Evolutionary conservation across 1,284 basidiomycete species (phyloP).

Genomic region (Pseudozyma sp.): DNA sequence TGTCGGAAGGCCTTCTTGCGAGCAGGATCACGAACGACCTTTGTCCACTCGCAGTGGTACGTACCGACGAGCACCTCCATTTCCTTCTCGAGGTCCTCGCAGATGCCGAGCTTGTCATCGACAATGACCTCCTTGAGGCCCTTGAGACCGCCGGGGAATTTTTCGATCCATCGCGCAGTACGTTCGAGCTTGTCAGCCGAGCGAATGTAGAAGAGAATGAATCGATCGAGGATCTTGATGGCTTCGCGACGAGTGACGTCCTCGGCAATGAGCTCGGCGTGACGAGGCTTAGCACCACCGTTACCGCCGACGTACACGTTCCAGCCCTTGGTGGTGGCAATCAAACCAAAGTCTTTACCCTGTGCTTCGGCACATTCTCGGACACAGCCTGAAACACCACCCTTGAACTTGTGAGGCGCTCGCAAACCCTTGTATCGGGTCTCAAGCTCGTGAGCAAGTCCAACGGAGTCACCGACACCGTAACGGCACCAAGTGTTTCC

Average conservation of each 20-base stretch:
- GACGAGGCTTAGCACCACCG: conserved; percentile 78
- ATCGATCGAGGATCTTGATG: conserved; percentile 78
- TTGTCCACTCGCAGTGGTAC: conserved; percentile 80
- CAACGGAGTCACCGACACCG: conserved; percentile 81
- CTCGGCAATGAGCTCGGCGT: conserved; percentile 73
- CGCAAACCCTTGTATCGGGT: conserved; percentile 79
- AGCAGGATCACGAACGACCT: conserved; percentile 75
- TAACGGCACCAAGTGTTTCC: conserved; percentile 79
- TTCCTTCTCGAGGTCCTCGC: conserved; percentile 77
- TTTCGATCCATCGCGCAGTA: conserved; percentile 82
- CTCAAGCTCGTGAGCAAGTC: conserved; percentile 79
- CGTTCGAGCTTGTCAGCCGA: conserved; percentile 75
- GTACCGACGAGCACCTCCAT: conserved; percentile 78
- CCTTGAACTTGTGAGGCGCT: conserved; percentile 80
- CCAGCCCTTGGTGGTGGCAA: conserved; percentile 77
- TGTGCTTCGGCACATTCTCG: conserved; percentile 75
- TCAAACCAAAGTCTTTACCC: conserved; percentile 80
- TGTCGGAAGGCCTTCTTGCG: conserved; percentile 76
- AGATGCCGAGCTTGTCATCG: conserved; percentile 82
- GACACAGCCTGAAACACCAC: conserved; percentile 78
- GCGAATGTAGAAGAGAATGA: conserved; percentile 78
- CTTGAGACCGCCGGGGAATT: conserved; percentile 78
- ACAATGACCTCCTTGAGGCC: conserved; percentile 77
- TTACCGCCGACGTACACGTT: conserved; percentile 80
- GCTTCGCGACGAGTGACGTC: conserved; percentile 68